Base-by-base conservation (phyloP, 805 yeast genomes). In the Candida boleticola region DNA sequence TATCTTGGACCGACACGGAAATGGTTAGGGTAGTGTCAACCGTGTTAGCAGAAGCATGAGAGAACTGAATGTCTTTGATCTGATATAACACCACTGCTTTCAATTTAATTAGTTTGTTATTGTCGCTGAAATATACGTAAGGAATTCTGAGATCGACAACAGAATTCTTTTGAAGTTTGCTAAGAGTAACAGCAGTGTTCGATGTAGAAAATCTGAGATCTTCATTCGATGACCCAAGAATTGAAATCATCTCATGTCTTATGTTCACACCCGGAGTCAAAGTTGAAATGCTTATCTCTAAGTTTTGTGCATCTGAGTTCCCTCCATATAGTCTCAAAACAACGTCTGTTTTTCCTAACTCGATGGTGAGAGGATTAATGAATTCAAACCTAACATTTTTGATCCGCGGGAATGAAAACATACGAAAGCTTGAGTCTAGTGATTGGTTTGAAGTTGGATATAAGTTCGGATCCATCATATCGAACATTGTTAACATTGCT, bases 1-100 rank as follows among this genome's bases (percentile, higher is more conserved):
- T 79, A 57, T 88, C 96, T 52, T 85, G 92, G 2, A 86, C 95
- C 2, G 88, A 80, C 1, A 86, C 93, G 0, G 89, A 82, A 5
- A 86, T 64, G 4, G 77, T 69, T 29, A 87, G 64, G 1, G 77
- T 61, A 4, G 81, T 76, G 45, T 83, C 82, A 4, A 84, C 54
- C 30, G 63, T 65, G 4, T 62, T 53, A 16, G 54, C 55, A 9
- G 66, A 39, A 29, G 36, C 9, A 47, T 61, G 56, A 38, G 52
- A 41, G 48, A 51, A 58, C 4, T 17, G 36, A 20, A 49, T 54
- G 3, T 48, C 53, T 5, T 56, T 52, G 4, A 46, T 41, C 9
- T 45, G 36, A 40, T 63, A 68, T 1, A 23, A 29, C 9, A 66
- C 46, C 2, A 37, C 45, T 3, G 58, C 56, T 17, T 48, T 46